Base-by-base conservation (phyloP, 176 grass and related monocot species). In the Triticum monococcum region DNA sequence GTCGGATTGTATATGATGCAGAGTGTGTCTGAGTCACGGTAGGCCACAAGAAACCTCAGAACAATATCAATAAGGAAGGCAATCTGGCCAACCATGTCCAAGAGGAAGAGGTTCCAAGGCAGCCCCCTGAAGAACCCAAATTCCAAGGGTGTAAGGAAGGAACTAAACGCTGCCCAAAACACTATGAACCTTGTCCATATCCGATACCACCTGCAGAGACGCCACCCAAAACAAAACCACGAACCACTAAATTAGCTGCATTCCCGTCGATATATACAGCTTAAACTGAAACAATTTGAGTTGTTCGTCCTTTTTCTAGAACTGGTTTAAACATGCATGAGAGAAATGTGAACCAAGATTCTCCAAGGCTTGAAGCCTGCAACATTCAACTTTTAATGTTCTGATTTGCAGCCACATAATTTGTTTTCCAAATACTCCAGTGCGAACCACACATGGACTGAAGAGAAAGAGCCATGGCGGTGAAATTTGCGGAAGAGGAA, bases 81-180 rank as follows among this genome's bases (percentile, higher is more conserved):
- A 22, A 57, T 65, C 87, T 99, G 97, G 26, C 94, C 94, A 48
- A 87, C 89, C 65, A 97, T 87, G 63, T 99, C 97, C 23, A 99
- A 91, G 52, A 96, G 71, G 83, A 99, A 89, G 8, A 99, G 87
- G 2, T 97, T 94, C 68, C 70, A 85, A 0, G 92, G 94, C 11
- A 99, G 97, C 4, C 97, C 97, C 41, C 90, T 86, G 89, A 93
- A 99, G 94, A 99, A 99, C 18, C 89, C 97, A 11, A 99, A 99
- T 79, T 99, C 97, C 46, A 99, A 69, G 4, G 97, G 97, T 20
- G 97, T 99, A 86, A 99, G 87, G 89, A 94, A 96, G 16, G 92
- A 90, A 66, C 90, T 94, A 54, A 93, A 99, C 31, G 93, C 64
- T 3, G 97, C 97, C 97, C 94, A 97, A 12, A 86, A 18, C n/a